phyloP scores from a whole-genome alignment of 352 stramenopile species.

The Phytopythium aichiense region DNA sequence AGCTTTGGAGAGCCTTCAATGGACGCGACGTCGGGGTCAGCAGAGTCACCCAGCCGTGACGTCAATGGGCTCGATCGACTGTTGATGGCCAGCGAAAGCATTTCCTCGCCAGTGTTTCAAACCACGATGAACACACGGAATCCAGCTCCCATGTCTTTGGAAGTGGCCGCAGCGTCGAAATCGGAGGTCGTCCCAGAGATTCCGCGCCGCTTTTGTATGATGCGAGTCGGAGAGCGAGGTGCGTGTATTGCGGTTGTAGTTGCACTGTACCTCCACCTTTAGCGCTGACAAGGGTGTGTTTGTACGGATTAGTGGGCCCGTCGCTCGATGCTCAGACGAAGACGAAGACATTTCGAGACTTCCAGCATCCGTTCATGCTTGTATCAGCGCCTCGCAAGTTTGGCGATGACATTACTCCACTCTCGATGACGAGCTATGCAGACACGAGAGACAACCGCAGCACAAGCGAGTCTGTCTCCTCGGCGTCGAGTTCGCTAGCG shows the following conservation, averaged over 20 bases:
- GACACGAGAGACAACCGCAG: not conserved
- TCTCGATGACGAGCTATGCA: not conserved
- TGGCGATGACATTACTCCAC: not conserved
- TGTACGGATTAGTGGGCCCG: not conserved
- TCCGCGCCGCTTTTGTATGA: constrained; percentile 6
- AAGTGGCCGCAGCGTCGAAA: constrained; percentile 3
- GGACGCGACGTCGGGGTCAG: not conserved
- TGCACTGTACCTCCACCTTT: not conserved
- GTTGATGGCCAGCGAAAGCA: not conserved
- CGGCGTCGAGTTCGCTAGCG: not conserved
- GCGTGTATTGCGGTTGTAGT: not conserved
- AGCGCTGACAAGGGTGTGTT: not conserved
- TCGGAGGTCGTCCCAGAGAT: constrained; percentile 1
- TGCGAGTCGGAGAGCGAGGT: constrained; percentile 7
- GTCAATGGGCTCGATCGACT: not conserved
- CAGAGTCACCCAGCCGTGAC: not conserved
- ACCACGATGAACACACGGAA: not conserved
- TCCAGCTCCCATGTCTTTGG: constrained; percentile 1
- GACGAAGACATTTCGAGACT: not conserved
- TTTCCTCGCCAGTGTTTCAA: not conserved
- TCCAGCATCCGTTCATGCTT: not conserved
- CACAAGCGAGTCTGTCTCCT: not conserved
- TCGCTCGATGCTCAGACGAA: constrained; percentile 2
- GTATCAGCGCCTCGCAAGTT: constrained; percentile 3
- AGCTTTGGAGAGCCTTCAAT: no score